Base-by-base conservation (phyloP, 148 eudicot genomes). In the Simmondsia chinensis region DNA sequence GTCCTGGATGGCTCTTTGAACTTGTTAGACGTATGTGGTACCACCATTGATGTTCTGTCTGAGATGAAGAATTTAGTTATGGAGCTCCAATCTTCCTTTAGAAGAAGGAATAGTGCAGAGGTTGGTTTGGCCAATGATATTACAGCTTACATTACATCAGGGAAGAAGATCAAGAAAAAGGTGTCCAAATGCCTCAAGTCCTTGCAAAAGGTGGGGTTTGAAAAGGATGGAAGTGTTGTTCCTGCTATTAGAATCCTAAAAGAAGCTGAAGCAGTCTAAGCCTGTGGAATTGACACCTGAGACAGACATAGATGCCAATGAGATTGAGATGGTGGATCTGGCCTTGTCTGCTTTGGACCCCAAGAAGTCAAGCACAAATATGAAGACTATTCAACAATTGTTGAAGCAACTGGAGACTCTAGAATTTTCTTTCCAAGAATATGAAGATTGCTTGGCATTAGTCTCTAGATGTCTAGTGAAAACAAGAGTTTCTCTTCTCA, bases 191-290 rank as follows among this genome's bases (percentile, higher is more conserved):
- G 48, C 20, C 6, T 36, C 14, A 32, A 2, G 3, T 27, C 15
- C 20, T 10, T 45, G 13, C n/a, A 45, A 17, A 29, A 52, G 14
- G 6, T 22, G 0, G 17, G 15, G 15, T 24, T 52, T 24, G 6
- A 36, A 23, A 25, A 20, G 0, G 20, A 46, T 20, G 27, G 24
- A 23, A 35, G 4, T 0, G 19, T 6, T 20, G 25, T 9, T 19
- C 38, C 33, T 21, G 22, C 11, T 30, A 11, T 47, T 3, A 23
- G 18, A 17, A 23, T 43, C 30, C 21, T 60, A 9, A 54, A 16
- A n/a, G 66, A 54, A 28, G 66, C 30, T 24, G 56, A 66, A 23
- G 21, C 54, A 33, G 34, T 29, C 51, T 5, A 49, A 28, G 24
- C 26, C n/a, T 8, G 57, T 36, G 2, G n/a, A n/a, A n/a, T n/a